Evolutionary conservation across 495 filamentous ascomycete species (phyloP).

Genomic region (Umbilicaria muhlenbergii): DNA sequence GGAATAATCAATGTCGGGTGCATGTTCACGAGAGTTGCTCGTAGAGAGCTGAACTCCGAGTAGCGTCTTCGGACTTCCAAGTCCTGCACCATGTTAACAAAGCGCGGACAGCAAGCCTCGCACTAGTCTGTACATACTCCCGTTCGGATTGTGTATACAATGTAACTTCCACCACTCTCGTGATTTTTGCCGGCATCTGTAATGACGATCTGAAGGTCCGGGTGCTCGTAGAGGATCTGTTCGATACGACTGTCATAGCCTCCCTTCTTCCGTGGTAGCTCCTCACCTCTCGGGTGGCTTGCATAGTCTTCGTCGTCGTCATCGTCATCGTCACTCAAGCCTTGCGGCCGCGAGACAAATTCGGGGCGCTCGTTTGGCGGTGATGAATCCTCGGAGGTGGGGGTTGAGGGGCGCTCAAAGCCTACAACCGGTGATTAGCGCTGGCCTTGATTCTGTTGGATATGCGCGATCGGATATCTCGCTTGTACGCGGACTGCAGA

Average conservation of each 20-base stretch:
- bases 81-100: slow-evolving; percentile 39
- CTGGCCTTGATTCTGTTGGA: too few species aligned
- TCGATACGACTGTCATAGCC: slow-evolving; percentile 91
- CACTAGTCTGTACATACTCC: slow-evolving; percentile 43
- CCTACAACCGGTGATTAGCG: not conserved
- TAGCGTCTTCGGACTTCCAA: slow-evolving; percentile 89
- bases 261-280: slow-evolving; percentile 49
- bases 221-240: slow-evolving; percentile 91
- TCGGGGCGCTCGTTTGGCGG: slow-evolving; percentile 40
- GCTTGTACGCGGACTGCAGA: not conserved
- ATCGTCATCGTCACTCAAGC: slow-evolving; percentile 45
- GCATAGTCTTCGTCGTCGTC: slow-evolving; percentile 40
- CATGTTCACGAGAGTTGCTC: slow-evolving; percentile 72
- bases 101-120: slow-evolving; percentile 1
- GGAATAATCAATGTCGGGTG: slow-evolving; percentile 92
- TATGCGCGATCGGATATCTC: too few species aligned
- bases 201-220: slow-evolving; percentile 75
- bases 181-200: slow-evolving; percentile 88
- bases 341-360: slow-evolving; percentile 36
- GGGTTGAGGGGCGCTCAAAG: slow-evolving; percentile 29
- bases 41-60: slow-evolving; percentile 89
- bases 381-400: slow-evolving; percentile 28
- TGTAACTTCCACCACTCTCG: slow-evolving; percentile 78
- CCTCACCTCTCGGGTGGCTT: slow-evolving; percentile 21
- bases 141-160: slow-evolving; percentile 92